phyloP scores from a whole-genome alignment of 78 protist genomes.

The Isochrysis galbana region DNA sequence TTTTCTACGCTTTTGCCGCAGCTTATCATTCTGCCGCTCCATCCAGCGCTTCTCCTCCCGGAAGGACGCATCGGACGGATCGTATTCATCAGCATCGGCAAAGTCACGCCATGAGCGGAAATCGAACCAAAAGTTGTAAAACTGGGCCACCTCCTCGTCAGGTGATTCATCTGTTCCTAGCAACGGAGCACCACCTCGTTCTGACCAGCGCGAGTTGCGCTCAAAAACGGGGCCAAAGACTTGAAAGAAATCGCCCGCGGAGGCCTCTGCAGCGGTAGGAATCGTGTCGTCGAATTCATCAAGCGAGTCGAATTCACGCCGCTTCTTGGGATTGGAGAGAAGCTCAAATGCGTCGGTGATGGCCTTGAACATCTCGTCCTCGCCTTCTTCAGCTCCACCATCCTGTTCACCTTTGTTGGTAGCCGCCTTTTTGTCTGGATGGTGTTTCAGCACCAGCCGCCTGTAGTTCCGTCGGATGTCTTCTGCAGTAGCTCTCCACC shows the following conservation, averaged over 20 bases:
- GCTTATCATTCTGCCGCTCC: constrained; percentile 24
- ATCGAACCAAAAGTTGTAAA: constrained; percentile 24
- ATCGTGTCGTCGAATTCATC: background rate
- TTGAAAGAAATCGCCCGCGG: background rate
- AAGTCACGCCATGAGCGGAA: constrained; percentile 33
- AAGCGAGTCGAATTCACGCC: constrained; percentile 18
- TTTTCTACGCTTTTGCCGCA: background rate
- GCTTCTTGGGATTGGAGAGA: background rate
- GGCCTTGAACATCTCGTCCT: background rate
- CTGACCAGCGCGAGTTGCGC: constrained; percentile 21
- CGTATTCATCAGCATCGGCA: background rate
- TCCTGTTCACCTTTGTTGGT: too few relatives aligned
- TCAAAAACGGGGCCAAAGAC: constrained; percentile 1
- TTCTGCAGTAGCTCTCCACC: too few relatives aligned
- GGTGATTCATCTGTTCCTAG: background rate
- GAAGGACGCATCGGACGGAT: background rate
- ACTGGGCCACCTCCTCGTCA: background rate
- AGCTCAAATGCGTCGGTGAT: constrained; percentile 23
- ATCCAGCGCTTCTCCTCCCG: constrained; percentile 42
- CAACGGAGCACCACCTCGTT: background rate
- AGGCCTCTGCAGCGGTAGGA: background rate
- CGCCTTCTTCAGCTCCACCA: background rate
- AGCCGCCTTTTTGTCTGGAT: too few relatives aligned
- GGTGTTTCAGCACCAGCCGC: too few relatives aligned
- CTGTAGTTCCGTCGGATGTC: too few relatives aligned